A percentile compares a stretch with the other conserved stretches of the same genome.
phyloP scores from a whole-genome alignment of 352 stramenopile genomes.

The Globisporangium cylindrosporum region DNA sequence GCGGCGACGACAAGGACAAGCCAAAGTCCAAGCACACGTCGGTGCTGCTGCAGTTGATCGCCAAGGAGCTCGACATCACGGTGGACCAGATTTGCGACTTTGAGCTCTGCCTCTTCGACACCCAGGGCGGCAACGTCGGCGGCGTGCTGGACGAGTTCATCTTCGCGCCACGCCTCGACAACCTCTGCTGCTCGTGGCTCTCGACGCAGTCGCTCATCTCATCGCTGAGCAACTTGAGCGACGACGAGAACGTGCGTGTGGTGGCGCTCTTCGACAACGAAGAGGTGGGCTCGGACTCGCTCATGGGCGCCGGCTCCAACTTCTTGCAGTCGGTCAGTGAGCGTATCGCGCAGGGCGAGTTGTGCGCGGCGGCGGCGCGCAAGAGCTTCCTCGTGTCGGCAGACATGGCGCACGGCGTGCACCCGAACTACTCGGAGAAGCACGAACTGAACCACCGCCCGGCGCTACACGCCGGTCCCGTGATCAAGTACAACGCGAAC shows the following conservation, averaged over 20 bases:
- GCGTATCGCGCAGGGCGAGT: conserved; percentile 56
- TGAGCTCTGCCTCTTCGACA: conserved; percentile 96
- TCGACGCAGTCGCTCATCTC: conserved; percentile 83
- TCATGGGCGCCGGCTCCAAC: conserved; percentile 82
- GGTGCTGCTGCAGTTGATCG: conserved; percentile 90
- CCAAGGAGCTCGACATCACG: conserved; percentile 85
- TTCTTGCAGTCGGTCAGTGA: conserved; percentile 69
- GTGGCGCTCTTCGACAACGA: conserved; percentile 99
- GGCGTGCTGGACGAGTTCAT: conserved; percentile 95
- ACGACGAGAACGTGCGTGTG: conserved; percentile 87
- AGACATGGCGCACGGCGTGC: conserved; percentile 97
- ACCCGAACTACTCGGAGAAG: conserved; percentile 97
- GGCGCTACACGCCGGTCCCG: conserved; percentile 90
- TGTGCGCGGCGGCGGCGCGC: conserved; percentile 46
- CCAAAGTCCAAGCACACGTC: conserved; percentile 88
- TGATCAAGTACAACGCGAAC: conserved; percentile 99
- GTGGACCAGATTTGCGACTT: conserved; percentile 94
- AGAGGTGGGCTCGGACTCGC: conserved; percentile 93
- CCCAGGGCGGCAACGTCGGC: conserved; percentile 90
- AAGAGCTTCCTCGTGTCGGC: conserved; percentile 89
- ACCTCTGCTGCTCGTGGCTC: conserved; percentile 95
- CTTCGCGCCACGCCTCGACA: conserved; percentile 96
- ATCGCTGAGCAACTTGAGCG: conserved; percentile 63
- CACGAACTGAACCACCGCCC: conserved; percentile 94
- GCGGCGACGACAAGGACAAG: conserved; percentile 38